phyloP scores from a whole-genome alignment of 352 stramenopile species.

The Phytophthora idaei region DNA sequence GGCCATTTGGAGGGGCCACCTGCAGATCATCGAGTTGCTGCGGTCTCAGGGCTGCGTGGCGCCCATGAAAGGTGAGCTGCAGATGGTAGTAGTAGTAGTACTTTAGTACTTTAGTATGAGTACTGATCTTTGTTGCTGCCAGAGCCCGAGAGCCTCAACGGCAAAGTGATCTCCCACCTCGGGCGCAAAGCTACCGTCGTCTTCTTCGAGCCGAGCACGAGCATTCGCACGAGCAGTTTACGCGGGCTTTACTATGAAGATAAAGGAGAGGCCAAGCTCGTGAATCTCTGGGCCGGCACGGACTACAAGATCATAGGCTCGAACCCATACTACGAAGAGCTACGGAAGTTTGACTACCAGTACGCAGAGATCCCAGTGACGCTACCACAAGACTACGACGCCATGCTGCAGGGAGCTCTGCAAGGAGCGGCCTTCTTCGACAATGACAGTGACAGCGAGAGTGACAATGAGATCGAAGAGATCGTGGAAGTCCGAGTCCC shows the following conservation, averaged over 20 bases:
- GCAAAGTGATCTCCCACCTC: slow-evolving; percentile 71
- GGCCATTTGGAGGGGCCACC: slow-evolving; percentile 80
- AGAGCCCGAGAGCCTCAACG: slow-evolving; percentile 84
- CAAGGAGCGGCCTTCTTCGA: slow-evolving; percentile 84
- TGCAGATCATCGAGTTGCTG: slow-evolving; percentile 85
- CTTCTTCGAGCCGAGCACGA: slow-evolving; percentile 81
- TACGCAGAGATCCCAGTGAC: slow-evolving; percentile 68
- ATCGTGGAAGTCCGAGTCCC: slow-evolving; percentile 78
- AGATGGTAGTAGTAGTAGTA: background rate
- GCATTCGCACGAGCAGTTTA: slow-evolving; percentile 74
- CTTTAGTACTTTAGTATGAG: background rate
- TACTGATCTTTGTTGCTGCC: slow-evolving; percentile 10
- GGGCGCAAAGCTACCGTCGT: slow-evolving; percentile 78
- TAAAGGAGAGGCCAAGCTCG: slow-evolving; percentile 72
- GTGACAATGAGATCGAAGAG: slow-evolving; percentile 79
- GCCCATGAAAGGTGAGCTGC: slow-evolving; percentile 72
- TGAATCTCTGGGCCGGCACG: slow-evolving; percentile 83
- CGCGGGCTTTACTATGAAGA: slow-evolving; percentile 84
- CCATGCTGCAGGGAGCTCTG: slow-evolving; percentile 70
- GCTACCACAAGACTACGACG: slow-evolving; percentile 52
- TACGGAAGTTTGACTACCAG: slow-evolving; percentile 74
- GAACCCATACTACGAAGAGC: slow-evolving; percentile 76
- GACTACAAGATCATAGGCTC: slow-evolving; percentile 84
- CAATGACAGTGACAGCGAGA: slow-evolving; percentile 80
- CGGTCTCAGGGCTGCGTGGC: slow-evolving; percentile 80